Evolutionary conservation across 495 filamentous ascomycete species (phyloP).

Genomic region (Aspergillus ellipticus): DNA sequence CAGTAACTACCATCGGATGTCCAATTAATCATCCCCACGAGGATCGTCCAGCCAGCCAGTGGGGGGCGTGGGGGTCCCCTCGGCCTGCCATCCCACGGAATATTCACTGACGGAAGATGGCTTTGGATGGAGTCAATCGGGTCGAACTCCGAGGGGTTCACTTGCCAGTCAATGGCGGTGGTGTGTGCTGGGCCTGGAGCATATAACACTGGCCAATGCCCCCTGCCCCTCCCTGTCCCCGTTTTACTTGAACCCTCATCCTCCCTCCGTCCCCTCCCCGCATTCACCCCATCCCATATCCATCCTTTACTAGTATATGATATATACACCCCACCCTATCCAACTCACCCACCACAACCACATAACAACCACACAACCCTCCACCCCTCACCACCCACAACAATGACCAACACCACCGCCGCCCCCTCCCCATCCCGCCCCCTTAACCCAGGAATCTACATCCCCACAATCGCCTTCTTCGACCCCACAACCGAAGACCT

Average conservation of each 20-base stretch:
- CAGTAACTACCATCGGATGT: no score
- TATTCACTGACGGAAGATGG: background rate
- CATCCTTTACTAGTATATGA: background rate
- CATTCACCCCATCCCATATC: background rate
- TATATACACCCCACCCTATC: background rate
- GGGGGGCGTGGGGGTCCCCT: background rate
- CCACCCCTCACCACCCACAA: background rate
- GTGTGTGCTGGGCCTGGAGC: no score
- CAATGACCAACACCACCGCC: conserved; percentile 21
- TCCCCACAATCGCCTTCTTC: conserved; percentile 71
- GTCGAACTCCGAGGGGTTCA: background rate
- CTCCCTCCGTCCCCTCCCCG: background rate
- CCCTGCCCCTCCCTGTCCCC: no score
- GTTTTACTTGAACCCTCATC: background rate
- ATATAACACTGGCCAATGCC: background rate
- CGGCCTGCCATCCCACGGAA: conserved; percentile 8
- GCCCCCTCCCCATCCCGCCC: conserved; percentile 11
- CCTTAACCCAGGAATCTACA: conserved; percentile 56
- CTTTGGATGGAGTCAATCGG: background rate
- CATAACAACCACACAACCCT: conserved; percentile 11
- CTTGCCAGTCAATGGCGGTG: no score
- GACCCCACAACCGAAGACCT: conserved; percentile 51
- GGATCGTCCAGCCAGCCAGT: background rate
- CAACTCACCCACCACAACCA: background rate
- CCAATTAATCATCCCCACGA: no score